phyloP scores from a whole-genome alignment of 2,329 filamentous ascomycete species.

The Botrytis byssoidea region DNA sequence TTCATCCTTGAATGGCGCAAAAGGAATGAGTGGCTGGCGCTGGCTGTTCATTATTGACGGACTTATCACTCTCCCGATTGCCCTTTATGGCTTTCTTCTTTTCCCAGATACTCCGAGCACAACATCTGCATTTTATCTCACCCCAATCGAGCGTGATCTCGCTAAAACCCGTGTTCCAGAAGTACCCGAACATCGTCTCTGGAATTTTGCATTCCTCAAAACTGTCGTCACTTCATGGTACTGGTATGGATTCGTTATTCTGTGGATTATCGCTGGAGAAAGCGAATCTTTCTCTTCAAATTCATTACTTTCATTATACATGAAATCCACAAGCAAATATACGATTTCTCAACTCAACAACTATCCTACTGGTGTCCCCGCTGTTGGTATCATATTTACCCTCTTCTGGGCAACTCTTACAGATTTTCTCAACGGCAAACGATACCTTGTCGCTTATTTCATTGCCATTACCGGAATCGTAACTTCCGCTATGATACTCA shows the following conservation, averaged over 20 bases:
- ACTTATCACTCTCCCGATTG: conserved; percentile 56
- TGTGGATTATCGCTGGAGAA: conserved; percentile 70
- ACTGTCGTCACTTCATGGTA: conserved; percentile 59
- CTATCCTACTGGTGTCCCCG: conserved; percentile 52
- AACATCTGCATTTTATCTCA: conserved; percentile 45
- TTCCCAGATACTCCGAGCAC: conserved; percentile 47
- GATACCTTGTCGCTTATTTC: conserved; percentile 66
- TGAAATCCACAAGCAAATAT: conserved; percentile 48
- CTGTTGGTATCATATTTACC: conserved; percentile 52
- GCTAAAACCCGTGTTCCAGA: conserved; percentile 47
- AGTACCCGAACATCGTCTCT: conserved; percentile 45
- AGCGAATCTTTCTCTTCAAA: conserved; percentile 70
- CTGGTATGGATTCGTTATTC: conserved; percentile 64
- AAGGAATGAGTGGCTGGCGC: conserved; percentile 52
- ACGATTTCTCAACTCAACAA: conserved; percentile 51
- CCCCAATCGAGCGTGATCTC: conserved; percentile 42
- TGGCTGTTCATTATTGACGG: conserved; percentile 55
- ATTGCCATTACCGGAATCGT: conserved; percentile 63
- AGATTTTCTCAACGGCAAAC: conserved; percentile 60
- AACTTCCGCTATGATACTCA: conserved; percentile 61
- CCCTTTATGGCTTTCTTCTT: conserved; percentile 52
- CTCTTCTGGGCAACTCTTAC: conserved; percentile 69
- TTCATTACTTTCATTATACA: conserved; percentile 52
- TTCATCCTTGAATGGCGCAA: conserved; percentile 39
- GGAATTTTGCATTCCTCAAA: conserved; percentile 49